Percentiles rank a stretch among this genome's conserved stretches.
These are phyloP conservation scores for Domatiomyces globalis DNA, from an alignment of 2,329 filamentous ascomycete genomes.

Conservation along the genomic window DNA sequence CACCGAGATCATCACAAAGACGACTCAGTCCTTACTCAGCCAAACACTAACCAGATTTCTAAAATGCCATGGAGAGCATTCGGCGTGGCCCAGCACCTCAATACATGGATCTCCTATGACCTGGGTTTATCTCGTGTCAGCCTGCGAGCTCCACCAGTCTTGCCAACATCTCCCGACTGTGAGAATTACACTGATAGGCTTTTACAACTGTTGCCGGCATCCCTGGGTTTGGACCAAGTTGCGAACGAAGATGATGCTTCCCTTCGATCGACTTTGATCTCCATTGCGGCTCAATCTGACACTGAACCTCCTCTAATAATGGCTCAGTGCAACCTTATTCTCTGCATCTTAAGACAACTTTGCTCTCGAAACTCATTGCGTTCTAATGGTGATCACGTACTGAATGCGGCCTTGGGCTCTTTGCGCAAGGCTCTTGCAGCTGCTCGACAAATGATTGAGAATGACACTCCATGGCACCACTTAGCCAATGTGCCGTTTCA, in stretches of 20 bases:
- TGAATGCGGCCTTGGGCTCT: background rate
- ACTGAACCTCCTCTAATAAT: background rate
- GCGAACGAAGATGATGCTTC: background rate
- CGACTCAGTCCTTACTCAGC: too few relatives aligned
- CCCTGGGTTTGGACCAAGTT: background rate
- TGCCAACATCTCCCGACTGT: too few relatives aligned
- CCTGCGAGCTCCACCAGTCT: too few relatives aligned
- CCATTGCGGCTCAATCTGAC: background rate
- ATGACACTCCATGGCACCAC: slow-evolving; percentile 43
- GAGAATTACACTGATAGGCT: background rate
- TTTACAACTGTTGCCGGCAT: background rate
- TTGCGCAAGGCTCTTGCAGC: slow-evolving; percentile 29
- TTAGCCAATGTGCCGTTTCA: slow-evolving; percentile 48
- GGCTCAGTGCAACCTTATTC: background rate
- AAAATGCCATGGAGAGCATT: too few relatives aligned
- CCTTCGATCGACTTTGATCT: background rate
- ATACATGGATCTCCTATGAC: too few relatives aligned
- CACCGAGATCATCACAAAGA: too few relatives aligned
- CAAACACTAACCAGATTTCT: too few relatives aligned
- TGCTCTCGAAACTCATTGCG: background rate
- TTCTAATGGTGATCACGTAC: background rate
- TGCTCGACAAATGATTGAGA: slow-evolving; percentile 33
- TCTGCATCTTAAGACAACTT: background rate
- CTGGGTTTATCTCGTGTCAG: too few relatives aligned
- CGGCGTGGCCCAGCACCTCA: too few relatives aligned